Evolutionary conservation across 805 yeast species (phyloP).

Genomic region (Pichia manshurica): DNA sequence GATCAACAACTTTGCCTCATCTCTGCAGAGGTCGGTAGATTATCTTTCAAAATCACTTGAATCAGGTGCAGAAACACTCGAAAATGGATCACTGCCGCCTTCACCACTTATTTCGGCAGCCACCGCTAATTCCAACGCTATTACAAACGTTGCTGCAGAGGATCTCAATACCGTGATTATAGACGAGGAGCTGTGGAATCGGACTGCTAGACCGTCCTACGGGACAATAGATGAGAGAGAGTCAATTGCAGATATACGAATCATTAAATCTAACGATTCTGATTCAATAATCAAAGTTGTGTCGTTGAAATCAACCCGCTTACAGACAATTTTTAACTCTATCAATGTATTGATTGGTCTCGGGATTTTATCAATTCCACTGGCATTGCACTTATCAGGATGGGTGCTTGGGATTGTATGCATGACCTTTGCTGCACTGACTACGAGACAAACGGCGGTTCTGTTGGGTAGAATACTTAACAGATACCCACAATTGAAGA

Average conservation of each 20-base stretch:
- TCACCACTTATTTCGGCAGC: not conserved
- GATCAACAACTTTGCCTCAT: conserved; percentile 33
- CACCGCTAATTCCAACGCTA: too few species aligned
- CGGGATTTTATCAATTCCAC: conserved; percentile 68
- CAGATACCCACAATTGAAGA: conserved; percentile 35
- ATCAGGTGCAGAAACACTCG: not conserved
- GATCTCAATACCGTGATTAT: not conserved
- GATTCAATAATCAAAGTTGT: conserved; percentile 12
- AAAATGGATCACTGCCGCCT: not conserved
- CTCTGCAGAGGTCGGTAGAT: conserved; percentile 29
- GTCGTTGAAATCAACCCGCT: conserved; percentile 50
- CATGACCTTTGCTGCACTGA: conserved; percentile 40
- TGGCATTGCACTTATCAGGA: conserved; percentile 64
- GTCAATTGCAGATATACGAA: not conserved
- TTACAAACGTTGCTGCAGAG: too few species aligned
- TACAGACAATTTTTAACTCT: conserved; percentile 74
- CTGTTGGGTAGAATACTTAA: conserved; percentile 45
- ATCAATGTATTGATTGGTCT: conserved; percentile 73
- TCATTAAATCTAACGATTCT: not conserved
- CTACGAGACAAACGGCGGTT: conserved; percentile 50
- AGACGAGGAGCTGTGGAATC: not conserved
- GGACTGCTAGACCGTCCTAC: not conserved
- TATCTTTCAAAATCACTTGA: conserved; percentile 25
- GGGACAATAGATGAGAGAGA: not conserved
- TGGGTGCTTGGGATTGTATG: conserved; percentile 49